Conservation (phyloP, 2,329 filamentous ascomycete genomes). For the Beauveria varroae region DNA sequence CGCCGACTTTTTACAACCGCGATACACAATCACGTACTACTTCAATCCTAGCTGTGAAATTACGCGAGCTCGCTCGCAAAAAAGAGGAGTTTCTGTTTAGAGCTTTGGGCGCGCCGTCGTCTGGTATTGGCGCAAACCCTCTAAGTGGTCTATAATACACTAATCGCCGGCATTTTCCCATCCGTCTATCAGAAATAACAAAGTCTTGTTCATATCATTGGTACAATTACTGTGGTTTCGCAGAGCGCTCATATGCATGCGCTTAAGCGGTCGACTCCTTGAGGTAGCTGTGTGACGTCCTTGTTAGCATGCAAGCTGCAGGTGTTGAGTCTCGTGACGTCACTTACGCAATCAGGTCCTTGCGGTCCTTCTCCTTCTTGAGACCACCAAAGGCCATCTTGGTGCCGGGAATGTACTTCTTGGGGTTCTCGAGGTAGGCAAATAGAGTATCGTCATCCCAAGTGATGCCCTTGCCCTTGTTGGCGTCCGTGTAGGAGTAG, state of each 20-base stretch:
- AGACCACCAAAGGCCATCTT: constrained; percentile 99
- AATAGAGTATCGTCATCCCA: constrained; percentile 89
- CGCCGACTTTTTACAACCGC: too few relatives aligned
- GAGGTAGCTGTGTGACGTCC: constrained; percentile 46
- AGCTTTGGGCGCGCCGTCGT: constrained; percentile 23
- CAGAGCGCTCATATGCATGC: constrained; percentile 9
- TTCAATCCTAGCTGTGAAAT: background rate
- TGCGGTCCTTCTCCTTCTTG: constrained; percentile 99
- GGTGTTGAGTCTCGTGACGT: background rate
- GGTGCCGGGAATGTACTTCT: constrained; percentile 99
- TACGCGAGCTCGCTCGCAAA: constrained; percentile 17
- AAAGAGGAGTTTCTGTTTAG: constrained; percentile 29
- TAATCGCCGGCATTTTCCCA: constrained; percentile 18
- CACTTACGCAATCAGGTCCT: constrained; percentile 93
- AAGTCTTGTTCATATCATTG: constrained; percentile 10
- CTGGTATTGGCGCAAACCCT: constrained; percentile 20
- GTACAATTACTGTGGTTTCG: constrained; percentile 10
- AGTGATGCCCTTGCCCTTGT: constrained; percentile 90
- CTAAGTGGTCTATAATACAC: constrained; percentile 32
- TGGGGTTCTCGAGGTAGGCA: constrained; percentile 99
- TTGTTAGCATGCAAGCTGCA: constrained; percentile 18
- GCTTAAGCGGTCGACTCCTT: constrained; percentile 62
- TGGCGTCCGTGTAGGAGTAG: constrained; percentile 98
- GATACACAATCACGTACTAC: background rate
- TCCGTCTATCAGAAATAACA: constrained; percentile 27